These are phyloP conservation scores for Saccharum spontaneum DNA, from an alignment of 176 grass and related monocot genomes.

Conservation along the genomic window DNA sequence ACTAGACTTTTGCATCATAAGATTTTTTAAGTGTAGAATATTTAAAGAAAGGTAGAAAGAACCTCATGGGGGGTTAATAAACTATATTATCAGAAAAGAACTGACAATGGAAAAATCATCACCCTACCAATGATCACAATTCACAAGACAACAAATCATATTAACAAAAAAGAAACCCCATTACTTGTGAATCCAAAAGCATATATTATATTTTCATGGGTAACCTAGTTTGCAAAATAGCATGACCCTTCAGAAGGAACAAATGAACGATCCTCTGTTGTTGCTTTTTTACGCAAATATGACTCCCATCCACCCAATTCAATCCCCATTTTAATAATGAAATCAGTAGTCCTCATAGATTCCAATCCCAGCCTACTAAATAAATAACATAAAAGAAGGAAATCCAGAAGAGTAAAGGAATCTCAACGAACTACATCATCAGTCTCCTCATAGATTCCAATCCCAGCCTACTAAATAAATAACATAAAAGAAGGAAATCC, in stretches of 20 bases:
- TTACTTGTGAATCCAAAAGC: background rate
- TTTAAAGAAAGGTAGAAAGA: background rate
- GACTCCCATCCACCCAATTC: background rate
- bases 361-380: background rate
- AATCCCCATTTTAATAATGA: background rate
- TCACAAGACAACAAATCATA: background rate
- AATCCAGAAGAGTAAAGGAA: background rate
- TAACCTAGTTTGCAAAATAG: background rate
- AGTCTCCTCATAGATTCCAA: background rate
- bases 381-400: background rate
- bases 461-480: background rate
- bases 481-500: background rate
- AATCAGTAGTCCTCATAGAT: background rate
- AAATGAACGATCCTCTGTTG: background rate
- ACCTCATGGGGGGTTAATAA: background rate
- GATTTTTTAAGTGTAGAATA: background rate
- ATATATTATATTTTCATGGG: slow-evolving; percentile 9
- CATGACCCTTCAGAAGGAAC: background rate
- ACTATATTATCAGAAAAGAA: background rate
- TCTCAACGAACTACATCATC: too few species aligned
- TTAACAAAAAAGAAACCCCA: background rate
- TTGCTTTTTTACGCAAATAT: slow-evolving; percentile 6
- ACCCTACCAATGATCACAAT: background rate
- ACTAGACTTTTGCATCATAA: background rate
- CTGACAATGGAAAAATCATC: background rate